A percentile compares a stretch with the other conserved stretches of the same genome.
phyloP scores from a whole-genome alignment of 2,329 filamentous ascomycete species.

The Pyricularia grisea region DNA sequence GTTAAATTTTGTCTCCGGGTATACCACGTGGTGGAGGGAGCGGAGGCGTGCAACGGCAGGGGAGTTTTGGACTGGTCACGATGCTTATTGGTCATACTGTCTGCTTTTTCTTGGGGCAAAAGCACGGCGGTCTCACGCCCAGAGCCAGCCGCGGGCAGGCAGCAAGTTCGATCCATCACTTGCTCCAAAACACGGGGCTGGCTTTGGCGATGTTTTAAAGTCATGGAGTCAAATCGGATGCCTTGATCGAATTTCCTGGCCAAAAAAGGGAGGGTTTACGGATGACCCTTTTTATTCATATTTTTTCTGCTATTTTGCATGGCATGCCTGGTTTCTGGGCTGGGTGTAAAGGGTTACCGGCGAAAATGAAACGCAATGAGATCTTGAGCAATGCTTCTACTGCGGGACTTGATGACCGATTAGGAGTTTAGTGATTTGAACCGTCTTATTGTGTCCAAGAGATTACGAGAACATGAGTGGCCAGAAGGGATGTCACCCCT shows the following conservation, averaged over 20 bases:
- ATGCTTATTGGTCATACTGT: slow-evolving; percentile 10
- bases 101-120: slow-evolving; percentile 4
- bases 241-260: slow-evolving; percentile 1
- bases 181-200: background rate
- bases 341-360: slow-evolving; percentile 39
- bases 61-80: slow-evolving; percentile 17
- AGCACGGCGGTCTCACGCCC: slow-evolving; percentile 4
- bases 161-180: slow-evolving; percentile 1
- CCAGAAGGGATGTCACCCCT: background rate
- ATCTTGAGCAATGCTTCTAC: background rate
- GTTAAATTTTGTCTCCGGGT: slow-evolving; percentile 48
- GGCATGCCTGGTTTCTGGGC: slow-evolving; percentile 31
- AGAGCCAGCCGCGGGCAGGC: slow-evolving; percentile 8
- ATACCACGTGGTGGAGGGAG: background rate
- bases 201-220: slow-evolving; percentile 7
- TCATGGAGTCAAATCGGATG: slow-evolving; percentile 20
- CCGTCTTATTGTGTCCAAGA: background rate
- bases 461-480: background rate
- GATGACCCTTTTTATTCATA: slow-evolving; percentile 23
- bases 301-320: slow-evolving; percentile 36
- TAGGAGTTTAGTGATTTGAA: background rate
- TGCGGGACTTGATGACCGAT: background rate
- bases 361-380: slow-evolving; percentile 23
- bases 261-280: slow-evolving; percentile 14
- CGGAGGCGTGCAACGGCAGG: slow-evolving; percentile 6